phyloP scores from a whole-genome alignment of 495 filamentous ascomycete species.

The Penicillium roqueforti region DNA sequence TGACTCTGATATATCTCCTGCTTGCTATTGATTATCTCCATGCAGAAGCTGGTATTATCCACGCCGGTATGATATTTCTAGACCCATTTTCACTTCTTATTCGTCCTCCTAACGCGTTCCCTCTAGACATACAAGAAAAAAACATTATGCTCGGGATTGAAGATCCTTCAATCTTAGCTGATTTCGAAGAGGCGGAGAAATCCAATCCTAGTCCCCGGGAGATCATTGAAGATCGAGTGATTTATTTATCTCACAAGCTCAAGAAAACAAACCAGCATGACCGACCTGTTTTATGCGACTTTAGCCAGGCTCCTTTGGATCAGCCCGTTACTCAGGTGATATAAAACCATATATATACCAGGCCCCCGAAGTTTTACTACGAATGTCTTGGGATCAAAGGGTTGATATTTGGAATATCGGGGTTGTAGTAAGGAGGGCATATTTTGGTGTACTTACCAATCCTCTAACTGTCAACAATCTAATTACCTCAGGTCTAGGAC shows the following conservation, averaged over 20 bases:
- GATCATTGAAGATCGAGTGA: conserved; percentile 9
- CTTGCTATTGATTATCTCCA: no score
- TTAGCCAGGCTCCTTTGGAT: conserved; percentile 25
- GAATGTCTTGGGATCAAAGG: conserved; percentile 33
- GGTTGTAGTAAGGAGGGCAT: conserved; percentile 35
- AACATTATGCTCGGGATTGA: no score
- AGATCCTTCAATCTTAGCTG: no score
- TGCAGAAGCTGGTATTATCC: no score
- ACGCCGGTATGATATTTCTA: no score
- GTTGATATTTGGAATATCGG: conserved; percentile 43
- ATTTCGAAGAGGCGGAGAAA: no score
- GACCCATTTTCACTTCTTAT: no score
- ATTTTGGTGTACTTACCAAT: neutral
- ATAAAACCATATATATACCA: conserved; percentile 18
- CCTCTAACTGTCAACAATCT: conserved; percentile 3
- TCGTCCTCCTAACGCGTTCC: no score
- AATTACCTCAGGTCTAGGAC: conserved; percentile 28
- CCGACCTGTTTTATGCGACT: conserved; percentile 25
- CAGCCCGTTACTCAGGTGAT: conserved; percentile 17
- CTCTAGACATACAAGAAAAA: no score
- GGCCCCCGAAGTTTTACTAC: conserved; percentile 33
- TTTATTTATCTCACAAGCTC: conserved; percentile 22
- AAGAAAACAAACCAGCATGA: conserved; percentile 8
- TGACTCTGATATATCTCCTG: no score
- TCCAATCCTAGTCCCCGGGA: conserved; percentile 5